These are phyloP conservation scores for Mortierella sp. DNA, from an alignment of 371 early-diverging fungal genomes.

Conservation along the genomic window DNA sequence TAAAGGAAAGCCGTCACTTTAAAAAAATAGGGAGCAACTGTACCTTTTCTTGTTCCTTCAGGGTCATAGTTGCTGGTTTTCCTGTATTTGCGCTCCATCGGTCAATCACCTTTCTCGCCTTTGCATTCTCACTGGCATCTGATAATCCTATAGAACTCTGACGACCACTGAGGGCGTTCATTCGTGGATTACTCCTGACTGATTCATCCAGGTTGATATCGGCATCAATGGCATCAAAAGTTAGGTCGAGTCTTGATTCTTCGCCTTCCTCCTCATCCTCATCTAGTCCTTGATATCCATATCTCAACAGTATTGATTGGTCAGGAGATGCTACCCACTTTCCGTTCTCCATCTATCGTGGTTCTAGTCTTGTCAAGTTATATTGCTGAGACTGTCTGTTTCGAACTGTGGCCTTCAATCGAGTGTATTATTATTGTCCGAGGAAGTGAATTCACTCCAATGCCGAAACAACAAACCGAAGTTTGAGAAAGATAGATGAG, in stretches of 20 bases:
- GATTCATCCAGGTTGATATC: conserved; percentile 55
- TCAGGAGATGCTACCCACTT: conserved; percentile 45
- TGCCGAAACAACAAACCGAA: neutral
- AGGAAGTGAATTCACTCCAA: neutral
- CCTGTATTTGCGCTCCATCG: conserved; percentile 35
- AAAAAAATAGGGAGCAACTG: neutral
- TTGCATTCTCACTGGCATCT: conserved; percentile 19
- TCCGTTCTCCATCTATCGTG: conserved; percentile 34
- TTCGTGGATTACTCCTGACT: conserved; percentile 28
- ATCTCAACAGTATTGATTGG: conserved; percentile 22
- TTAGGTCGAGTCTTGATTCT: conserved; percentile 39
- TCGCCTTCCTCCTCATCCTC: conserved; percentile 53
- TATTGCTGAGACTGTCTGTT: neutral
- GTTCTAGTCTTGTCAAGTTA: neutral
- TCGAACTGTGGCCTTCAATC: neutral
- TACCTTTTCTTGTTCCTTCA: conserved; percentile 78
- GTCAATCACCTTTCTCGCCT: conserved; percentile 23
- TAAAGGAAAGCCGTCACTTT: neutral
- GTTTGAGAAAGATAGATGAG: neutral
- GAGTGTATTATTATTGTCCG: neutral
- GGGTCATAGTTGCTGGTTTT: conserved; percentile 60
- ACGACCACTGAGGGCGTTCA: conserved; percentile 19
- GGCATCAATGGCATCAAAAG: conserved; percentile 51
- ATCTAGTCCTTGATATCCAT: conserved; percentile 26
- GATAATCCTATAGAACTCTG: conserved; percentile 17